A percentile compares a stretch with the other conserved stretches of the same genome.
Evolutionary conservation across 345 rosid species (phyloP).

Genomic region (Mallotus nudiflorus): DNA sequence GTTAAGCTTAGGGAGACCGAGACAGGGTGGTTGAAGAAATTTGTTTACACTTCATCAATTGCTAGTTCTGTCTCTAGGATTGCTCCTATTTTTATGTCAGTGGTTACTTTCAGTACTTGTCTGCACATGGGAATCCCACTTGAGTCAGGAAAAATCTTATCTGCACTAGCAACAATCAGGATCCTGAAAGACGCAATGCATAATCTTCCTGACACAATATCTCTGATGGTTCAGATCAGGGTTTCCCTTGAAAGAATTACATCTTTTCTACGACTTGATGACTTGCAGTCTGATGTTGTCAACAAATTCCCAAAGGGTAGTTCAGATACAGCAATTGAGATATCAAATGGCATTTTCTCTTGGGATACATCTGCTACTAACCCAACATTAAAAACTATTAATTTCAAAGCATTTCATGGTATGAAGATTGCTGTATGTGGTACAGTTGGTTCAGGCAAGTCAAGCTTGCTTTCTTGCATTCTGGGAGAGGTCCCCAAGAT

Average conservation of each 20-base stretch:
- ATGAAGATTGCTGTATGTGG: not conserved
- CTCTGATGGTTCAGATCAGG: conserved; percentile 34
- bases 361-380: not conserved
- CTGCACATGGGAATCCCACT: conserved; percentile 28
- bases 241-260: conserved; percentile 39
- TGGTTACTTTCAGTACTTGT: conserved; percentile 35
- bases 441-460: conserved; percentile 2
- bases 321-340: not conserved
- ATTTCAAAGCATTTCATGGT: not conserved
- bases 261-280: conserved; percentile 33
- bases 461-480: not conserved
- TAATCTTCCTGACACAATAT: conserved; percentile 31
- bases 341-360: not conserved
- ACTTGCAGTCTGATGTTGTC: conserved; percentile 17
- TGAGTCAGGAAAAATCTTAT: conserved; percentile 36
- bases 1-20: not conserved
- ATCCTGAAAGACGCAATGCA: conserved; percentile 32
- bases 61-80: conserved; percentile 20
- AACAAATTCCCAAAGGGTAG: not conserved
- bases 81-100: conserved; percentile 31
- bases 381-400: not conserved
- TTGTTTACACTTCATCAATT: conserved; percentile 21
- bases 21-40: conserved; percentile 11
- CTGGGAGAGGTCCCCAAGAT: not conserved
- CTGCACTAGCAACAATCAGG: conserved; percentile 38